Percentiles rank a stretch among this genome's conserved stretches.
phyloP scores from a whole-genome alignment of 345 rosid species.

The Syzygium jambos region DNA sequence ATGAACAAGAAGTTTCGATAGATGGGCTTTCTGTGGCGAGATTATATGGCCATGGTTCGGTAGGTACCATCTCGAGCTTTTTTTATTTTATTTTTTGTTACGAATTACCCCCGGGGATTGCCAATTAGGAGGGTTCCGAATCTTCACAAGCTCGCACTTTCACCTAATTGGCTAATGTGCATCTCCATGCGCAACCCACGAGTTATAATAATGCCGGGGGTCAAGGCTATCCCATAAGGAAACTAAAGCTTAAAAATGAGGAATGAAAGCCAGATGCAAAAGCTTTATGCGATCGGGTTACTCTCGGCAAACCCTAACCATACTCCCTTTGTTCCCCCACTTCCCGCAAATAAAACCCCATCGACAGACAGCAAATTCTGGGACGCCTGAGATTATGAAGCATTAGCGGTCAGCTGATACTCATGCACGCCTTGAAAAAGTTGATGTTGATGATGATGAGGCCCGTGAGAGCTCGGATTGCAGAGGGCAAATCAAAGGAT shows the following conservation, averaged over 20 bases:
- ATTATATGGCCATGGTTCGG: too few relatives aligned
- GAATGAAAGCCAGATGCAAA: background rate
- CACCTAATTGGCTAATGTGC: background rate
- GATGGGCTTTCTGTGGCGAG: background rate
- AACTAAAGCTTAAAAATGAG: background rate
- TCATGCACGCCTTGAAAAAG: background rate
- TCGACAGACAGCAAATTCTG: background rate
- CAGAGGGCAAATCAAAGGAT: background rate
- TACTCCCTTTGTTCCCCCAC: background rate
- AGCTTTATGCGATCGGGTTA: background rate
- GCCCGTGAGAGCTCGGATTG: background rate
- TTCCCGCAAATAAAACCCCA: background rate
- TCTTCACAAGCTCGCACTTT: background rate
- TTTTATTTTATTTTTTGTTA: too few relatives aligned
- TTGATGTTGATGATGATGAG: background rate
- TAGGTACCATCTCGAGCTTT: background rate
- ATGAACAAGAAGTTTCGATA: background rate
- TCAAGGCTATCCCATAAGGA: background rate
- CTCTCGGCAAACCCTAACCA: background rate
- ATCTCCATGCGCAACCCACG: background rate
- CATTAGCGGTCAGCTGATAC: background rate
- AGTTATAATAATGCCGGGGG: background rate
- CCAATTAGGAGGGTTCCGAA: background rate
- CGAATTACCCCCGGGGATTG: background rate
- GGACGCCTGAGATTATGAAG: background rate